Percentiles rank a stretch among this genome's conserved stretches.
phyloP scores from a whole-genome alignment of 108 stramenopile genomes.

The Hondaea fermentalgiana region DNA sequence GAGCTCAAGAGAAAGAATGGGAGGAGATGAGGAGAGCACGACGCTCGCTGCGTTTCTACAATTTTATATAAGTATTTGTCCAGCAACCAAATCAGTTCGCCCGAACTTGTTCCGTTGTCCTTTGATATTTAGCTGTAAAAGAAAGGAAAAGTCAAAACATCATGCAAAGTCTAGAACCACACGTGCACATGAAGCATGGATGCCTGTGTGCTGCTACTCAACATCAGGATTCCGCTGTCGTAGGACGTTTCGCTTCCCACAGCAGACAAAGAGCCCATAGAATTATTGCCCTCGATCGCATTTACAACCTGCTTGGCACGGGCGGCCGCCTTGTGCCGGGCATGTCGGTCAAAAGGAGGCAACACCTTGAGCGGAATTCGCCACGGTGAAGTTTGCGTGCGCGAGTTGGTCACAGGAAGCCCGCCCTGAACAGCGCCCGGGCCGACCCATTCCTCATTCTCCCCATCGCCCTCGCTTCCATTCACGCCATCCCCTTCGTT shows the following conservation, averaged over 20 bases:
- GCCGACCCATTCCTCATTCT: too few species aligned
- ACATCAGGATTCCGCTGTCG: not conserved
- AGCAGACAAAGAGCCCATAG: not conserved
- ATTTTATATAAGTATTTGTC: too few species aligned
- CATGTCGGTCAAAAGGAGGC: not conserved
- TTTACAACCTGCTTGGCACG: not conserved
- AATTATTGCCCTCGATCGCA: not conserved
- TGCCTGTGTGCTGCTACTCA: constrained; percentile 14
- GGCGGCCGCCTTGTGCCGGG: not conserved
- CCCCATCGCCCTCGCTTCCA: not conserved
- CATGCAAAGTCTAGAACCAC: not conserved
- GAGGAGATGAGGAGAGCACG: too few species aligned
- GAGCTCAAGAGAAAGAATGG: too few species aligned
- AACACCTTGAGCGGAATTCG: not conserved
- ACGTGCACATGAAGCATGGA: not conserved
- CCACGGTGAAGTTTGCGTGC: constrained; percentile 7
- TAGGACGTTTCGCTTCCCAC: not conserved
- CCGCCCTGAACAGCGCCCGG: not conserved
- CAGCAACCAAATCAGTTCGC: too few species aligned
- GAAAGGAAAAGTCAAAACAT: too few species aligned
- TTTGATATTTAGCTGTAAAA: too few species aligned
- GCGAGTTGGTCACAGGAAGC: not conserved
- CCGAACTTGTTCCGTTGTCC: too few species aligned
- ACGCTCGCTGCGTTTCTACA: too few species aligned
- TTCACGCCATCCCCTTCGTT: too few species aligned